Conservation (phyloP, 768 basidiomycete species). For the Mycena amicta region DNA sequence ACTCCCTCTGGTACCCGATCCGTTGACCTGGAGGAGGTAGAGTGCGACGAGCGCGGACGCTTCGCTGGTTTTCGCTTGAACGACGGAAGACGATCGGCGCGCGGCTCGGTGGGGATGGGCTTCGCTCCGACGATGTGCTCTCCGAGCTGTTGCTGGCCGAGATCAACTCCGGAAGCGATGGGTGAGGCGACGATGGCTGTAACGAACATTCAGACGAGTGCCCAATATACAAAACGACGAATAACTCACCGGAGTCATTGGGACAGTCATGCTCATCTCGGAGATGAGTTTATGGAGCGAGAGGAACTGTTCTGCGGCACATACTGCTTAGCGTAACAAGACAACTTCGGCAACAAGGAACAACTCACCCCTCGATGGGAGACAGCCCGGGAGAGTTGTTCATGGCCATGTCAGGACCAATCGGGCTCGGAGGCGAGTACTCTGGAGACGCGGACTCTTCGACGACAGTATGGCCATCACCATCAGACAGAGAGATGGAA, state of each 20-base stretch:
- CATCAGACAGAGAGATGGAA: background rate
- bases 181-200: background rate
- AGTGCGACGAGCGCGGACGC: background rate
- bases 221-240: background rate
- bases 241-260: background rate
- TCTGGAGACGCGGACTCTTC: background rate
- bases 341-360: too few species aligned
- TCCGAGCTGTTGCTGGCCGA: background rate
- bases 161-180: background rate
- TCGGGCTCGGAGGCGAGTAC: too few species aligned
- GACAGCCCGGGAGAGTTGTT: too few species aligned
- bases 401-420: too few species aligned
- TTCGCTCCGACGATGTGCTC: background rate
- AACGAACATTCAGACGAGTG: background rate
- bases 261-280: background rate
- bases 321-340: too few species aligned
- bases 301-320: too few species aligned
- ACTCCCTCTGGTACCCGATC: too few species aligned
- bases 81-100: background rate
- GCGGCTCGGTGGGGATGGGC: background rate
- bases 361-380: too few species aligned
- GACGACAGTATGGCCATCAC: background rate
- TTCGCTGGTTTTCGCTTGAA: background rate
- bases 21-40: too few species aligned
- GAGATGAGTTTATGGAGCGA: too few species aligned